phyloP scores from a whole-genome alignment of 441 rosid species.

The Isatis lusitanica region DNA sequence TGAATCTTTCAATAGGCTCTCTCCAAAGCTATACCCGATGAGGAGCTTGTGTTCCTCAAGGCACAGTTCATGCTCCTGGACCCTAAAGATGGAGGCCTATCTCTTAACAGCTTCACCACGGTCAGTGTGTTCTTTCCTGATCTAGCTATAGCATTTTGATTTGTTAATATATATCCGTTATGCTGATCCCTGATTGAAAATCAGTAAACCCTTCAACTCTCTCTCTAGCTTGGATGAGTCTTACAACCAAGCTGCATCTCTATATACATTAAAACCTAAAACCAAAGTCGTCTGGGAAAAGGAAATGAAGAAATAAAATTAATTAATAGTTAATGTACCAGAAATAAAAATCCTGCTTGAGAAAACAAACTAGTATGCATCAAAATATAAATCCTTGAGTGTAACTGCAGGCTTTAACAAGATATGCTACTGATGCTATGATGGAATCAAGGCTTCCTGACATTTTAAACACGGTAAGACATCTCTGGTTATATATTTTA shows the following conservation, averaged over 20 bases:
- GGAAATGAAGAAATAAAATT: not conserved
- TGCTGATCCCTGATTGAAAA: slow-evolving; percentile 27
- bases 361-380: not conserved
- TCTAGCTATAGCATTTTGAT: slow-evolving; percentile 24
- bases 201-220: not conserved
- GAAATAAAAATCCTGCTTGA: not conserved
- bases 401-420: slow-evolving; percentile 48
- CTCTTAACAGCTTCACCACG: slow-evolving; percentile 47
- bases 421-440: slow-evolving; percentile 54
- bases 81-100: slow-evolving; percentile 53
- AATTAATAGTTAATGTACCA: not conserved
- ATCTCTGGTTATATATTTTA: slow-evolving; percentile 4
- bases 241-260: not conserved
- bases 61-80: slow-evolving; percentile 57
- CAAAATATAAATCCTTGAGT: not conserved
- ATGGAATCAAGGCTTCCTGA: slow-evolving; percentile 50
- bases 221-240: slow-evolving; percentile 13
- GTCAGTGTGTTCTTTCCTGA: slow-evolving; percentile 37
- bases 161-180: slow-evolving; percentile 74
- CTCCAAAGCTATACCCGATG: slow-evolving; percentile 58
- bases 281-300: not conserved
- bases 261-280: not conserved
- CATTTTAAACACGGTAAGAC: slow-evolving; percentile 50
- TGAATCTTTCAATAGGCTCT: slow-evolving; percentile 33
- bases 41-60: slow-evolving; percentile 49